Base-by-base conservation (phyloP, 176 grass and related monocot genomes). In the Juncus inflexus region DNA sequence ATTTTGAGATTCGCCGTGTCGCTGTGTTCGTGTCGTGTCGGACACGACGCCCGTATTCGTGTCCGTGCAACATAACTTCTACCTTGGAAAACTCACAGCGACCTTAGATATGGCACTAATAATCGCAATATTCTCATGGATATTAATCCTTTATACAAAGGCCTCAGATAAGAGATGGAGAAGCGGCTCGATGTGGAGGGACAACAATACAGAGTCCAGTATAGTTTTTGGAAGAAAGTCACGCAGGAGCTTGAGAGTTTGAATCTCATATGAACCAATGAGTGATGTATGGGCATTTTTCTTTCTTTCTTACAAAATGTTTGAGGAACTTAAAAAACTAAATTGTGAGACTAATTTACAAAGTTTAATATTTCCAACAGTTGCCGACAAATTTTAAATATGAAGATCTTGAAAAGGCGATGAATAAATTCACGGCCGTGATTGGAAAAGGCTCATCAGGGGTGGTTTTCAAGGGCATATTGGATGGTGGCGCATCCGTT, bases 391-490 rank as follows among this genome's bases (percentile, higher is more conserved):
- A 78, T 60, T 88, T 77, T 69, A 74, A 76, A 3, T 50, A 79
- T 51, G 66, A 72, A 63, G 49, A 49, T 6, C 78, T 94, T 10
- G 72, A 82, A 1, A 52, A 55, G 14, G 89, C 85, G 12, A 94
- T 81, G 5, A 84, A 89, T 53, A 42, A 41, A 37, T 94, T 94
- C 89, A 63, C 39, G 70, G 77, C 38, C 51, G 7, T 67, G 13
- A 62, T 79, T 5, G 89, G 89, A 5, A 71, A 73, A 0, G 89
- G 89, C 7, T 73, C 81, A 19, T 94, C 81, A 9, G 89, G 85
- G 36, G 64, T 47, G 42, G 89, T 94, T 37, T 94, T 79, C 67
- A 79, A 62, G 60, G 89, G 89, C 10, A 74, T 94, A 60, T 79
- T 94, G 19, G 84, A 89, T 69, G 78, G 87, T 47, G 81, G 89